A percentile compares a stretch with the other conserved stretches of the same genome.
Evolutionary conservation across 2,329 filamentous ascomycete species (phyloP).

Genomic region (Aspergillus viridinutans): DNA sequence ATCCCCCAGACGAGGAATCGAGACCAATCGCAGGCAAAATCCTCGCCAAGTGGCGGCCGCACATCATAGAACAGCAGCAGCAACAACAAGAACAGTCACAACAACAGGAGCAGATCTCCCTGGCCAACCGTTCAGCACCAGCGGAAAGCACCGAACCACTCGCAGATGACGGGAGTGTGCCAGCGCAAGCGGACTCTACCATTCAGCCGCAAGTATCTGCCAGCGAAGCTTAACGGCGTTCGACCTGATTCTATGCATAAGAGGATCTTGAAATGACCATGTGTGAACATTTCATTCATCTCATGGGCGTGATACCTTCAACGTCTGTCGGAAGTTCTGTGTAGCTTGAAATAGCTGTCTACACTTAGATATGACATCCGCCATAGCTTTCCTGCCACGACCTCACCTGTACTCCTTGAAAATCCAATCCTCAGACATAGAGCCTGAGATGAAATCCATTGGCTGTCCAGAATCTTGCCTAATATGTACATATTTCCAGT

Average conservation of each 20-base stretch:
- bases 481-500: background rate
- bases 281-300: background rate
- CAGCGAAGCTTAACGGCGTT: background rate
- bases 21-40: conserved; percentile 50
- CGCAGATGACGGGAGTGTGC: background rate
- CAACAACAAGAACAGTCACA: conserved; percentile 8
- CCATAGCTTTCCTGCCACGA: background rate
- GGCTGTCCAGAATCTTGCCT: background rate
- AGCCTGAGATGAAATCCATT: background rate
- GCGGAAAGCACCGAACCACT: background rate
- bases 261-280: background rate
- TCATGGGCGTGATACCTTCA: background rate
- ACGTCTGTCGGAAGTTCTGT: background rate
- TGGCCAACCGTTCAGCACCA: background rate
- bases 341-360: background rate
- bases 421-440: background rate
- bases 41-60: conserved; percentile 53
- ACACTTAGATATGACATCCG: background rate
- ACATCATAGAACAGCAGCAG: conserved; percentile 27
- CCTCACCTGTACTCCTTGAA: background rate
- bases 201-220: background rate
- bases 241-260: background rate
- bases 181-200: background rate
- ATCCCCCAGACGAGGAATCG: conserved; percentile 40
- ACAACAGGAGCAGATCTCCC: conserved; percentile 1